Conservation (phyloP, 768 basidiomycete genomes). For the Boletus coccyginus region DNA sequence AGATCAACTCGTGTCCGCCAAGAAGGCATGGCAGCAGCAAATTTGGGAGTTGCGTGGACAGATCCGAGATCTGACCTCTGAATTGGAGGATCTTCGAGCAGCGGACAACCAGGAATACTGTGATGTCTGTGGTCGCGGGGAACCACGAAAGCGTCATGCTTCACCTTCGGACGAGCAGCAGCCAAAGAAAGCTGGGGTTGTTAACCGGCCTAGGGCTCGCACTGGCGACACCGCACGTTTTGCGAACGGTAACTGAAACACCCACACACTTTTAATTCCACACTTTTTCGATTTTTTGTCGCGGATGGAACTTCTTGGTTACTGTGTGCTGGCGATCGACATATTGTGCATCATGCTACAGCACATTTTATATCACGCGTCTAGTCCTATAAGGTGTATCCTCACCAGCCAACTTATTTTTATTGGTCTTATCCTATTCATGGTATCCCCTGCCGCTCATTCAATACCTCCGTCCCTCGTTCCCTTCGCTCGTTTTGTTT, state of each 20-base stretch:
- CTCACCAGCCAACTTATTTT: constrained; percentile 15
- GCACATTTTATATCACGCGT: constrained; percentile 12
- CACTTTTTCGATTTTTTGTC: constrained; percentile 9
- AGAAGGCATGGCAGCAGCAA: constrained; percentile 67
- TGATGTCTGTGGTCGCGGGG: constrained; percentile 58
- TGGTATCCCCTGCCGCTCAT: constrained; percentile 22
- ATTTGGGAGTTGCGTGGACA: constrained; percentile 76
- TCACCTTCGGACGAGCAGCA: constrained; percentile 18
- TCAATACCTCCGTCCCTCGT: constrained; percentile 11
- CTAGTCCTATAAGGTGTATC: constrained; percentile 11
- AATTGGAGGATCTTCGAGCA: constrained; percentile 56
- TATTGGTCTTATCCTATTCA: constrained; percentile 30
- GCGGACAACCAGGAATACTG: constrained; percentile 48
- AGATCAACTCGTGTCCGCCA: constrained; percentile 55
- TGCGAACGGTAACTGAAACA: constrained; percentile 39
- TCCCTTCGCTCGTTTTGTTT: constrained; percentile 26
- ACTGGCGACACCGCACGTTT: constrained; percentile 68
- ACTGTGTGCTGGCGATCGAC: constrained; percentile 7
- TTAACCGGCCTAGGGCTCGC: constrained; percentile 64
- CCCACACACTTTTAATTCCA: constrained; percentile 9
- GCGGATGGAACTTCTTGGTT: constrained; percentile 20
- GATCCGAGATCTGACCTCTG: constrained; percentile 66
- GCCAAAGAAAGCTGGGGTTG: constrained; percentile 37
- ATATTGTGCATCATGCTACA: constrained; percentile 11
- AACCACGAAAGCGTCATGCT: constrained; percentile 6